A percentile compares a stretch with the other conserved stretches of the same genome.
phyloP scores from a whole-genome alignment of 768 basidiomycete genomes.

The Austroboletus eburneus region DNA sequence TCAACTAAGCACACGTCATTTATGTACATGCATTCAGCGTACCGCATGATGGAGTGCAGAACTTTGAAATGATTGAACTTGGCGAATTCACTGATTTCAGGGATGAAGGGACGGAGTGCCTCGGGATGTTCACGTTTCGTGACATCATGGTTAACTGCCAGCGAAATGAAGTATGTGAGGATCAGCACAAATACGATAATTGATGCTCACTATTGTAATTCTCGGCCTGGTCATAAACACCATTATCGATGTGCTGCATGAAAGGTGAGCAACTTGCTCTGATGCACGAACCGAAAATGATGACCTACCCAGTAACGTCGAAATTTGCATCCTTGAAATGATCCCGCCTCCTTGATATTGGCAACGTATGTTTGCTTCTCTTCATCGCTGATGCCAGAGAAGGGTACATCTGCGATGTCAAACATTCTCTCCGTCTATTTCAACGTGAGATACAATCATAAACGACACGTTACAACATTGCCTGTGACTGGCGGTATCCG shows the following conservation, averaged over 20 bases:
- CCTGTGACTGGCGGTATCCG: conserved; percentile 38
- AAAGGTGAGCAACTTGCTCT: not conserved
- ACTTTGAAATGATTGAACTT: conserved; percentile 50
- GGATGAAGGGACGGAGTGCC: conserved; percentile 45
- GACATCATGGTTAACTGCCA: conserved; percentile 54
- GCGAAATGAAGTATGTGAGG: not conserved
- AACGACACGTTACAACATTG: conserved; percentile 5
- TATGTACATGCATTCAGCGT: not conserved
- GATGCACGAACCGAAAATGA: not conserved
- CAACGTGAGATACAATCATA: conserved; percentile 20
- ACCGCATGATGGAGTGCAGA: conserved; percentile 47
- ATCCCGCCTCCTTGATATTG: conserved; percentile 40
- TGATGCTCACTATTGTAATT: conserved; percentile 57
- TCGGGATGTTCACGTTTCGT: conserved; percentile 46
- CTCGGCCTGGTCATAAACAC: conserved; percentile 61
- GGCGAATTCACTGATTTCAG: conserved; percentile 49
- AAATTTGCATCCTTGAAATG: conserved; percentile 52
- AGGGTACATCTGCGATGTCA: conserved; percentile 46
- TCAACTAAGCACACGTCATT: not conserved
- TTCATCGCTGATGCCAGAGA: conserved; percentile 35
- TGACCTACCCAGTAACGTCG: conserved; percentile 44
- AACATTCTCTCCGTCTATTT: conserved; percentile 44
- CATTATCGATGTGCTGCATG: conserved; percentile 53
- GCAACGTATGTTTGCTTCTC: conserved; percentile 43
- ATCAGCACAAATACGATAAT: too few species aligned